phyloP scores from a whole-genome alignment of 2,329 filamentous ascomycete species.

The Juglanconis oblonga region DNA sequence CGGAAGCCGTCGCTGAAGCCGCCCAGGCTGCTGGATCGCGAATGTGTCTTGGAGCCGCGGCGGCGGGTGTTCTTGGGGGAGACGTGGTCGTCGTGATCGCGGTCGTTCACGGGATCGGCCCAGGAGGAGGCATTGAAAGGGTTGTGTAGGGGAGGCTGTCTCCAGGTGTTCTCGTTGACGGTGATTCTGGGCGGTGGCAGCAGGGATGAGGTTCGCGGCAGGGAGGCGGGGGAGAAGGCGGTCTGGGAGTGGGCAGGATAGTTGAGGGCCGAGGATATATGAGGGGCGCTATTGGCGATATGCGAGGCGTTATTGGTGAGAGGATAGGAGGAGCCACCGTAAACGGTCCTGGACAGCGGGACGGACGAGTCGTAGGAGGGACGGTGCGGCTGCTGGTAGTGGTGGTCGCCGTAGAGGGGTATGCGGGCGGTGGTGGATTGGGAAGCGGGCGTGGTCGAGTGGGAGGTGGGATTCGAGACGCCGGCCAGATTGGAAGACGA shows the following conservation, averaged over 20 bases:
- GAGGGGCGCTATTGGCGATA: conserved; percentile 12
- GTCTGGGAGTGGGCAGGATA: conserved; percentile 22
- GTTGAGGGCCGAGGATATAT: conserved; percentile 20
- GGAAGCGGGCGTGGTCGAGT: conserved; percentile 14
- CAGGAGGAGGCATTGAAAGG: conserved; percentile 26
- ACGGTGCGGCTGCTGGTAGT: neutral
- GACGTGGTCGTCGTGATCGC: conserved; percentile 20
- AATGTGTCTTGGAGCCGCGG: conserved; percentile 25
- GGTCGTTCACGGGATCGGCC: conserved; percentile 18
- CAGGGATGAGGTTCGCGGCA: conserved; percentile 42
- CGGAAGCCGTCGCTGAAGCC: conserved; percentile 42
- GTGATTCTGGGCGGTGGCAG: conserved; percentile 36
- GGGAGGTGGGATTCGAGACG: conserved; percentile 12
- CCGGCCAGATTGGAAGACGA: conserved; percentile 6
- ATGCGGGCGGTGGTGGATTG: conserved; percentile 8
- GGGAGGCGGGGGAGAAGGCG: conserved; percentile 27
- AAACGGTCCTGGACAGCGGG: conserved; percentile 12
- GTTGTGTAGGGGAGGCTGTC: conserved; percentile 19
- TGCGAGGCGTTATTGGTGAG: conserved; percentile 8
- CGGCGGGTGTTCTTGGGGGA: conserved; percentile 18
- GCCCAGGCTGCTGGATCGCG: conserved; percentile 34
- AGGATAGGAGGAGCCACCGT: conserved; percentile 10
- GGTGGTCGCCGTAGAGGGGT: conserved; percentile 4
- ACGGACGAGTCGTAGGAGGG: conserved; percentile 4
- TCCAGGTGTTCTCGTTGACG: conserved; percentile 16